These are phyloP conservation scores for Ettlia oleoabundans DNA, from an alignment of 139 green algal genomes.

Conservation along the genomic window DNA sequence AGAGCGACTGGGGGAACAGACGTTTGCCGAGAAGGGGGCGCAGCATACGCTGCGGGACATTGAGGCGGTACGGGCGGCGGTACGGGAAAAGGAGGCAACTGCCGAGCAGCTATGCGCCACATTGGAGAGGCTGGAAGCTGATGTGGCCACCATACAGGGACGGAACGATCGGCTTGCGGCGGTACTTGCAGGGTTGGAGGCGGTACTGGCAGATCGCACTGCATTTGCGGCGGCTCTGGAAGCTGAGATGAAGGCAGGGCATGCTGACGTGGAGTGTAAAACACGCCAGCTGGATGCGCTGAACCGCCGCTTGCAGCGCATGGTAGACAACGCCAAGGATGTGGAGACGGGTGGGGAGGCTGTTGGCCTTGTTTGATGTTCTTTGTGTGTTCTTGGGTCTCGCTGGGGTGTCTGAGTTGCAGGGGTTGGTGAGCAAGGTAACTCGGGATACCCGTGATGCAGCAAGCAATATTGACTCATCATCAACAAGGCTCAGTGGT, in stretches of 20 bases:
- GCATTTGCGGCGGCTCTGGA: slow-evolving; percentile 25
- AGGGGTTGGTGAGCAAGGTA: too few species aligned
- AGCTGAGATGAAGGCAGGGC: slow-evolving; percentile 74
- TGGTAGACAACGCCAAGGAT: slow-evolving; percentile 56
- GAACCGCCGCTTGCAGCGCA: slow-evolving; percentile 73
- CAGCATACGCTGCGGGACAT: slow-evolving; percentile 72
- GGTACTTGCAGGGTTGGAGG: slow-evolving; percentile 74
- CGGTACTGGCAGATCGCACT: slow-evolving; percentile 74
- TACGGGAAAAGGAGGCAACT: slow-evolving; percentile 67
- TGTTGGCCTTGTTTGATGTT: too few species aligned
- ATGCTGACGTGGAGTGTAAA: slow-evolving; percentile 88
- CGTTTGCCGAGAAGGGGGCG: slow-evolving; percentile 78
- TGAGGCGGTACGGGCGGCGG: slow-evolving; percentile 32
- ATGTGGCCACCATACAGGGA: slow-evolving; percentile 56
- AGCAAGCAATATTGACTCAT: too few species aligned
- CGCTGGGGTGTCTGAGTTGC: neutral
- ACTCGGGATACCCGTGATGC: too few species aligned
- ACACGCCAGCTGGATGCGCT: slow-evolving; percentile 85
- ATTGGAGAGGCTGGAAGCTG: slow-evolving; percentile 77
- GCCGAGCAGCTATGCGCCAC: slow-evolving; percentile 79
- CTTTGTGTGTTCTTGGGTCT: neutral
- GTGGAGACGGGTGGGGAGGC: slow-evolving; percentile 51
- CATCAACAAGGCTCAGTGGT: too few species aligned
- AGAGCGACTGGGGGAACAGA: slow-evolving; percentile 78
- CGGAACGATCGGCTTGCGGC: slow-evolving; percentile 75